Evolutionary conservation across 1,284 basidiomycete species (phyloP), one percentile per base, ranked within the genome.

Genomic region (Pseudozyma hubeiensis): DNA sequence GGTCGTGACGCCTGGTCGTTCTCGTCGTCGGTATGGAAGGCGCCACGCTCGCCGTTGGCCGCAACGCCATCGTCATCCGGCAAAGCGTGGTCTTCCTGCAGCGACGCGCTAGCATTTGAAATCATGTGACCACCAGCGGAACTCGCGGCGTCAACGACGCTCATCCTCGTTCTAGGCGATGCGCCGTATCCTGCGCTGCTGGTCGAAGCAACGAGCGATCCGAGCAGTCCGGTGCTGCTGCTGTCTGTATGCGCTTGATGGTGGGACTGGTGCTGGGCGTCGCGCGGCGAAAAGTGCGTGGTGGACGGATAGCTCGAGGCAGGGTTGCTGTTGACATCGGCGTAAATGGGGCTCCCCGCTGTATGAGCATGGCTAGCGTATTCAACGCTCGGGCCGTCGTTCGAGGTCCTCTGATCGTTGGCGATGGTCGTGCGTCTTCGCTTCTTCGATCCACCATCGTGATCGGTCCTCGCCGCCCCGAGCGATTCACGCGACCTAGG

Each of bases 21-120:
- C 44, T 63, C 60, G 49, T 69, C 66, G 24, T 69, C 55, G n/a
- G 59, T 56, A 5, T 45, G 43, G 47, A 68, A 68, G 0, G 65
- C 54, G 13, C 39, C 39, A 11, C 54, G 58, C 35, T 58, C 47
- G 4, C 33, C 47, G 29, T 16, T 49, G 9, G 53, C 30, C 14
- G 55, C 45, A 0, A 48, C 55, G 14, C 34, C 39, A 5, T 57
- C 54, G 34, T 64, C 63, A 4, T 53, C 62, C 5, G 45, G 46
- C 34, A 64, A 30, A 4, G 51, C 40, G 14, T 49, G 55, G 3
- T 57, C 51, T 30, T 19, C 30, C 8, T 44, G 47, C 31, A 51
- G 30, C 33, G 45, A 53, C 19, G 43, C 31, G 19, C 11, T 48
- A 16, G 51, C 40, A 13, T 31, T 24, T 14, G 30, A 8, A 6